Percentiles rank a stretch among this genome's conserved stretches.
Conservation (phyloP, 2,329 filamentous ascomycete species). For the Tricladium varicosporioides region DNA sequence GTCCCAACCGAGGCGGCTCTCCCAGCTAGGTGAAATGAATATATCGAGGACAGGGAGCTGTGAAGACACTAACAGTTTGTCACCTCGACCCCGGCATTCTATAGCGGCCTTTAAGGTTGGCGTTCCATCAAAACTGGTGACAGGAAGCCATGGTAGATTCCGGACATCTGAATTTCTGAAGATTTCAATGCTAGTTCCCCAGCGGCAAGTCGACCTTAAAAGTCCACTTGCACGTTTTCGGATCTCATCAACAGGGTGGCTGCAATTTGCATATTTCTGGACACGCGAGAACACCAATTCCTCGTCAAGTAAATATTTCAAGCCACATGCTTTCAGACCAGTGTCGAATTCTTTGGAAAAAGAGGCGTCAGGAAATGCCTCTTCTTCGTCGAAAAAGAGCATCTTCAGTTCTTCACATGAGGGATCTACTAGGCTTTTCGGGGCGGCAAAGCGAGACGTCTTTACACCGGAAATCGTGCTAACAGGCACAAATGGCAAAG, state of each 20-base stretch:
- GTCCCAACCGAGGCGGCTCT: slow-evolving; percentile 21
- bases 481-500: slow-evolving; percentile 23
- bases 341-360: slow-evolving; percentile 19
- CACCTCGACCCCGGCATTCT: slow-evolving; percentile 19
- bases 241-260: slow-evolving; percentile 5
- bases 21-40: slow-evolving; percentile 16
- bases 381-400: slow-evolving; percentile 30
- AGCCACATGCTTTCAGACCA: slow-evolving; percentile 20
- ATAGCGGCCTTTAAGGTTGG: slow-evolving; percentile 9
- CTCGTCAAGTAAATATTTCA: slow-evolving; percentile 24
- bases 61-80: slow-evolving; percentile 17
- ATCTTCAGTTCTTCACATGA: slow-evolving; percentile 5
- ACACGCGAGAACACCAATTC: slow-evolving; percentile 15
- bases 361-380: slow-evolving; percentile 19
- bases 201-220: slow-evolving; percentile 12
- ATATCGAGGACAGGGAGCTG: slow-evolving; percentile 18
- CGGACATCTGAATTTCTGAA: slow-evolving; percentile 3
- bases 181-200: neutral
- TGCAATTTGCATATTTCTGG: slow-evolving; percentile 12
- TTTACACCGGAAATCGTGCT: slow-evolving; percentile 9
- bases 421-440: slow-evolving; percentile 25
- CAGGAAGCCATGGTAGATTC: slow-evolving; percentile 22
- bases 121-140: neutral
- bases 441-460: slow-evolving; percentile 17
- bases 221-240: slow-evolving; percentile 5